Conservation (phyloP, 441 rosid genomes). For the Syzygium malaccense region DNA sequence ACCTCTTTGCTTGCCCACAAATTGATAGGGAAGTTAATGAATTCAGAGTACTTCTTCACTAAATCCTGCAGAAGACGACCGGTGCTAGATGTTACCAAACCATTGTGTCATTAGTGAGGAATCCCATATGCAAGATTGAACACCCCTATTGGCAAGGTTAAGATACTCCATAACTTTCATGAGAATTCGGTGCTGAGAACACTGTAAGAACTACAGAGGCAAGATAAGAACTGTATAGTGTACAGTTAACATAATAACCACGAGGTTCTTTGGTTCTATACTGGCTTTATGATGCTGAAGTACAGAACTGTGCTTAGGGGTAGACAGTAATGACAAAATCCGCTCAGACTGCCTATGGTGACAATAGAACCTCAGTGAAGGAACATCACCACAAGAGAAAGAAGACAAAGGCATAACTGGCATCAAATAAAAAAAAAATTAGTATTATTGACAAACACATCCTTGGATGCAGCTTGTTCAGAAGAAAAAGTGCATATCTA, state of each 20-base stretch:
- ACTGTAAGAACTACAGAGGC: neutral
- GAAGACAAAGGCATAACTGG: neutral
- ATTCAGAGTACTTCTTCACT: constrained; percentile 93
- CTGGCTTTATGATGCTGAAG: neutral
- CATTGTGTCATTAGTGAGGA: neutral
- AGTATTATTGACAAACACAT: neutral
- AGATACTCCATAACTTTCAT: neutral
- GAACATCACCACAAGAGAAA: neutral
- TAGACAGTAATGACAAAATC: neutral
- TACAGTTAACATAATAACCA: neutral
- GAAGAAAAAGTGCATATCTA: neutral
- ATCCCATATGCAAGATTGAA: neutral
- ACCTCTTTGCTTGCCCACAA: constrained; percentile 93
- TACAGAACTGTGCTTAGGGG: neutral
- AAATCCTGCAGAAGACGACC: constrained; percentile 45
- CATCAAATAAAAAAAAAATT: neutral
- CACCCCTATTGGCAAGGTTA: neutral
- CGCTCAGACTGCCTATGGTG: neutral
- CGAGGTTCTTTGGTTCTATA: neutral
- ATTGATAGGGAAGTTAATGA: constrained; percentile 86
- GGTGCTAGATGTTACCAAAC: neutral
- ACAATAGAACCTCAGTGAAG: neutral
- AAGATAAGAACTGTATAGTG: neutral
- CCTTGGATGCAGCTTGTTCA: neutral
- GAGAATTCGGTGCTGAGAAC: neutral